Evolutionary conservation across 495 filamentous ascomycete species (phyloP).

Genomic region (Usnea hakonensis): DNA sequence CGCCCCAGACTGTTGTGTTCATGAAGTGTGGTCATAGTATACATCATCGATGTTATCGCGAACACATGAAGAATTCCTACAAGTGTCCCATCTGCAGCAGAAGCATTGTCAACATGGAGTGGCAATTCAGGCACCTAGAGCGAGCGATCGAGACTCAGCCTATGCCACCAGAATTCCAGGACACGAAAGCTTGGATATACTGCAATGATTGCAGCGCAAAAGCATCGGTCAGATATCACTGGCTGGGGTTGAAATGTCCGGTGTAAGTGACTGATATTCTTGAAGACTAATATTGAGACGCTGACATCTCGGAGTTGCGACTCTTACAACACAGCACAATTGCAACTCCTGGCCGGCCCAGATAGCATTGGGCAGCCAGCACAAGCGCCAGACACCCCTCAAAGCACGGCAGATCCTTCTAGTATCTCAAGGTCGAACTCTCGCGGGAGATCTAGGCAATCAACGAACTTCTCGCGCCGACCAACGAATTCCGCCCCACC

Average conservation of each 20-base stretch:
- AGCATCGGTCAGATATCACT: slow-evolving; percentile 80
- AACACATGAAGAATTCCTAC: slow-evolving; percentile 80
- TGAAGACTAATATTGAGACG: background rate
- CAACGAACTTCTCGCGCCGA: slow-evolving; percentile 23
- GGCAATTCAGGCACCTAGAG: slow-evolving; percentile 84
- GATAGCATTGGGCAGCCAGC: slow-evolving; percentile 27
- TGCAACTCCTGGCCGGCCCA: slow-evolving; percentile 49
- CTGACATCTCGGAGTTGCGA: slow-evolving; percentile 46
- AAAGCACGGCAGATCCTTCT: slow-evolving; percentile 19
- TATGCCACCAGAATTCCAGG: slow-evolving; percentile 77
- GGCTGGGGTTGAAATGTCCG: slow-evolving; percentile 85
- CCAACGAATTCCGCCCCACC: slow-evolving; percentile 27
- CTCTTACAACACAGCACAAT: slow-evolving; percentile 76
- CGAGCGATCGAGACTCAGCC: slow-evolving; percentile 79
- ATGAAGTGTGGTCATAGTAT: slow-evolving; percentile 97
- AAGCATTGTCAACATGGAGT: slow-evolving; percentile 93
- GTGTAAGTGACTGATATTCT: slow-evolving; percentile 38
- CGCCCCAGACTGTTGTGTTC: slow-evolving; percentile 77
- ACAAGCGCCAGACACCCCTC: slow-evolving; percentile 23
- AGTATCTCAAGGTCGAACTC: background rate
- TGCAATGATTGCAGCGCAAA: slow-evolving; percentile 94
- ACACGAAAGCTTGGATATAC: slow-evolving; percentile 71
- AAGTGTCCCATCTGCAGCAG: slow-evolving; percentile 92
- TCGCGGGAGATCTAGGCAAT: slow-evolving; percentile 18
- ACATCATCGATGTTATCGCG: slow-evolving; percentile 75